Evolutionary conservation across 768 basidiomycete species (phyloP).

Genomic region (Termitomyces titanicus): DNA sequence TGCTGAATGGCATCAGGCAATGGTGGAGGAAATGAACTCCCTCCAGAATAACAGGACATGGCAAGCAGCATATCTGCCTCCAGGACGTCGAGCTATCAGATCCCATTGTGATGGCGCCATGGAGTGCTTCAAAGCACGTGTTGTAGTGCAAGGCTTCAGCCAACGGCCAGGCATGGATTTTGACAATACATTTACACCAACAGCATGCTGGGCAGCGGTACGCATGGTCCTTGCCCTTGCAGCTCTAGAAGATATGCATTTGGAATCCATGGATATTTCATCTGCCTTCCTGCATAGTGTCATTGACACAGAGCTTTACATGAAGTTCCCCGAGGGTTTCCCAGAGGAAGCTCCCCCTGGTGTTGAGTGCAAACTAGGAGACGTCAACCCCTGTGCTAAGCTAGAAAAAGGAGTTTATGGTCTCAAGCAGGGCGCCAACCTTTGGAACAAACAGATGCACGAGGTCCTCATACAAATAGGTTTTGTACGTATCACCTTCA

Average conservation of each 20-base stretch:
- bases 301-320: not conserved
- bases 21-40: conserved; percentile 24
- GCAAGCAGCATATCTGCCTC: conserved; percentile 30
- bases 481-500: not conserved
- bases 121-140: conserved; percentile 33
- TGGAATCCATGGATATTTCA: conserved; percentile 10
- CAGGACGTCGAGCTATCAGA: conserved; percentile 28
- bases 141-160: conserved; percentile 37
- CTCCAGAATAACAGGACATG: conserved; percentile 28
- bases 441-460: not conserved
- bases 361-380: not conserved
- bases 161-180: conserved; percentile 39
- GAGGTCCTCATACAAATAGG: not conserved
- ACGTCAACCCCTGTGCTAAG: not conserved
- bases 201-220: conserved; percentile 16
- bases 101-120: conserved; percentile 35
- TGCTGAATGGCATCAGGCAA: conserved; percentile 24
- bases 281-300: not conserved
- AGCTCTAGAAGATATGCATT: conserved; percentile 22
- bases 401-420: not conserved
- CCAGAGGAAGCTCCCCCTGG: not conserved
- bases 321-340: not conserved
- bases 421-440: not conserved
- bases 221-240: conserved; percentile 21
- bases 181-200: conserved; percentile 33